Evolutionary conservation across 257 asterid species (phyloP).

Genomic region (Henckelia pumila): DNA sequence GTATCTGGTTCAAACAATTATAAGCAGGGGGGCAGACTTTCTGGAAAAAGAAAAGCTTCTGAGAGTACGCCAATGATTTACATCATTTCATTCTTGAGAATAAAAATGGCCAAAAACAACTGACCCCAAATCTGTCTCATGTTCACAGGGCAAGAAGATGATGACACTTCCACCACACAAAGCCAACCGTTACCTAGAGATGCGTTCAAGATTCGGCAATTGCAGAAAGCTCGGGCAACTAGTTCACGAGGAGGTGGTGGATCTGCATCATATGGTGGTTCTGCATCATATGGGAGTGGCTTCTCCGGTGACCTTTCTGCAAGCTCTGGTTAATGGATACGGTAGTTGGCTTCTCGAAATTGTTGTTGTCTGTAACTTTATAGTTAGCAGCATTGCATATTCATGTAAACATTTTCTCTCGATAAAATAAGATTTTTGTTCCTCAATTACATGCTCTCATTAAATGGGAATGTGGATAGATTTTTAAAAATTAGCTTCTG

Average conservation of each 20-base stretch:
- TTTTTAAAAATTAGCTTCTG: too few relatives aligned
- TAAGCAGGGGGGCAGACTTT: slow-evolving; percentile 55
- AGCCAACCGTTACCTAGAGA: slow-evolving; percentile 87
- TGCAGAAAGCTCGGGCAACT: slow-evolving; percentile 64
- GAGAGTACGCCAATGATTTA: slow-evolving; percentile 45
- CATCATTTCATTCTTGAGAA: background rate
- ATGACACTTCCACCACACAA: slow-evolving; percentile 59
- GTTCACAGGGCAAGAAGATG: slow-evolving; percentile 70
- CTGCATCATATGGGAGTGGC: slow-evolving; percentile 91
- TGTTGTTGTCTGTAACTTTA: background rate
- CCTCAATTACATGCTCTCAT: background rate
- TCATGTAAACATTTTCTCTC: background rate
- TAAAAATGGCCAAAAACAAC: background rate
- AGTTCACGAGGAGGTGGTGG: slow-evolving; percentile 36
- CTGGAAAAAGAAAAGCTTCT: slow-evolving; percentile 66
- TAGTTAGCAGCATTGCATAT: background rate
- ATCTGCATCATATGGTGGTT: slow-evolving; percentile 43
- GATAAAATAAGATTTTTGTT: too few relatives aligned
- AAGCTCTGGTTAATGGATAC: slow-evolving; percentile 52
- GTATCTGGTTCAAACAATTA: slow-evolving; percentile 55
- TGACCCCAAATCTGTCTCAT: background rate
- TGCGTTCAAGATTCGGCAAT: slow-evolving; percentile 78
- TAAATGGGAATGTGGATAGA: too few relatives aligned
- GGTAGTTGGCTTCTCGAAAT: background rate
- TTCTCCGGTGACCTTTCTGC: slow-evolving; percentile 88